Conservation (phyloP, 305 asterid genomes). For the Fraxinus platypoda region DNA sequence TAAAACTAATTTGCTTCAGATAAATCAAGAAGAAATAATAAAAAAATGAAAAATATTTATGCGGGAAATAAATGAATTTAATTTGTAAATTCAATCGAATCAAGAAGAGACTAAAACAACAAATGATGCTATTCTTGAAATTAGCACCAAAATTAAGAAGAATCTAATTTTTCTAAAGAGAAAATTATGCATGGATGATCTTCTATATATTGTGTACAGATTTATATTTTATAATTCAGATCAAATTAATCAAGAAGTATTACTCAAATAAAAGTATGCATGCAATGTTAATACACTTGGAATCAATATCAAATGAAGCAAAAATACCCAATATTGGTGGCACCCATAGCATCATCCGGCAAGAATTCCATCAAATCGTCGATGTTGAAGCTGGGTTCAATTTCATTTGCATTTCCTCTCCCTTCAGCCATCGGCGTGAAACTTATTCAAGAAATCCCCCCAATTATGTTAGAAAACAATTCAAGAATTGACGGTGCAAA, state of each 20-base stretch:
- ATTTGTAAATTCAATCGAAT: background rate
- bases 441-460: background rate
- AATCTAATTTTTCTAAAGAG: background rate
- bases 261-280: constrained; percentile 6
- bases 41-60: background rate
- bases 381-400: constrained; percentile 18
- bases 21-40: background rate
- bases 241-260: background rate
- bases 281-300: constrained; percentile 8
- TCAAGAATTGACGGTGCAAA: background rate
- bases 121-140: background rate
- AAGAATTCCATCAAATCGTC: constrained; percentile 27
- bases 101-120: background rate
- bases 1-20: background rate
- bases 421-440: constrained; percentile 26
- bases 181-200: background rate
- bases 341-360: constrained; percentile 27
- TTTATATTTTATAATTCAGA: background rate
- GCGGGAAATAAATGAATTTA: background rate
- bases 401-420: constrained; percentile 17
- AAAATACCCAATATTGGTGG: constrained; percentile 29
- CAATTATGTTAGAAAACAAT: background rate
- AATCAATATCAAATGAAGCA: background rate
- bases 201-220: background rate
- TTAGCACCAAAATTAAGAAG: background rate